Evolutionary conservation across 352 stramenopile species (phyloP).

Genomic region (Globisporangium perplexum): DNA sequence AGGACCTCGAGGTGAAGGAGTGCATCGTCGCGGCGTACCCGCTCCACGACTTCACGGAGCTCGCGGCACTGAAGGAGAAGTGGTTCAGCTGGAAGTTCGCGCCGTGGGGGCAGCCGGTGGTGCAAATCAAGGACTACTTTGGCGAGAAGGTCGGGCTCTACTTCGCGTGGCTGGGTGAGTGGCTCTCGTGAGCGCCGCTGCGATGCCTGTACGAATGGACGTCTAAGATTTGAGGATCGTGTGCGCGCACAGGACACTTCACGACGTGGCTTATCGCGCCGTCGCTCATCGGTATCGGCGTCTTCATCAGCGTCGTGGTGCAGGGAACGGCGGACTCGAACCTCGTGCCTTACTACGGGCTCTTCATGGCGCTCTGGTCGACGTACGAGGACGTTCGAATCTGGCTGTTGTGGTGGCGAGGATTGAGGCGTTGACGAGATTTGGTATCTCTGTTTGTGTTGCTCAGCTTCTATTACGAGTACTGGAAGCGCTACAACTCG

Average conservation of each 20-base stretch:
- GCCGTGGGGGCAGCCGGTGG: constrained; percentile 53
- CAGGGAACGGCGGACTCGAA: constrained; percentile 49
- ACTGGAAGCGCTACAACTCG: constrained; percentile 79
- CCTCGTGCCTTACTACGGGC: constrained; percentile 66
- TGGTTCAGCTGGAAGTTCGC: constrained; percentile 64
- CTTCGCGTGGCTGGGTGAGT: constrained; percentile 88
- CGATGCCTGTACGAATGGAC: too few relatives aligned
- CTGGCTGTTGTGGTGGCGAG: neutral
- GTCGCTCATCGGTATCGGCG: constrained; percentile 79
- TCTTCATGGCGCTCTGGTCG: constrained; percentile 82
- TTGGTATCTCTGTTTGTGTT: too few relatives aligned
- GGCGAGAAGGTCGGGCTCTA: constrained; percentile 94
- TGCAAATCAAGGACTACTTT: constrained; percentile 77
- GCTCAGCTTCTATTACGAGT: constrained; percentile 68
- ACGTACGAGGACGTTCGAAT: too few relatives aligned
- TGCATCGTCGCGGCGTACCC: constrained; percentile 56
- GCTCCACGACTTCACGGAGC: constrained; percentile 65
- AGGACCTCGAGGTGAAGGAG: constrained; percentile 40
- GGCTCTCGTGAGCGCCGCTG: neutral
- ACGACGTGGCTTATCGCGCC: constrained; percentile 93
- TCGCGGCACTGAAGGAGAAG: constrained; percentile 34
- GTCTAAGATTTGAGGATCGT: neutral
- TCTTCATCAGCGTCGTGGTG: constrained; percentile 83
- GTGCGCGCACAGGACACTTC: constrained; percentile 71
- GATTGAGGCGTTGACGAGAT: neutral